Percentiles rank a stretch among this genome's conserved stretches.
phyloP scores from a whole-genome alignment of 108 stramenopile species.

The Phaeodactylum tricornutum region DNA sequence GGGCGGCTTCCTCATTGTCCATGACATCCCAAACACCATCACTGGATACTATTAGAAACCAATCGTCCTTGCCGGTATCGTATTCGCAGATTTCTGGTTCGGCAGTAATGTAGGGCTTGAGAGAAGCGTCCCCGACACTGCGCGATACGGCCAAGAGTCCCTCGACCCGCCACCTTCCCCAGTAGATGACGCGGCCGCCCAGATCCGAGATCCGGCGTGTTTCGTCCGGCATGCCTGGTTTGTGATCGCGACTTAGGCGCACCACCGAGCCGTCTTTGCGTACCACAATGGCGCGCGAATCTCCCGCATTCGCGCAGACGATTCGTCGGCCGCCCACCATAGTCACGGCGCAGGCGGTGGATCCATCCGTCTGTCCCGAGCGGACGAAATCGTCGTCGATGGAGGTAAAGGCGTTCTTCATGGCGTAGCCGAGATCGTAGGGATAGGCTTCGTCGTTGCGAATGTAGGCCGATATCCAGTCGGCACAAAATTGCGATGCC shows the following conservation, averaged over 20 bases:
- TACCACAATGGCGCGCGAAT: conserved; percentile 88
- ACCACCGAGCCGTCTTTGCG: conserved; percentile 74
- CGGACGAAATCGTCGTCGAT: conserved; percentile 74
- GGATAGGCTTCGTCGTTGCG: conserved; percentile 60
- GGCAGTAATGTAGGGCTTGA: conserved; percentile 82
- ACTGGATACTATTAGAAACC: conserved; percentile 77
- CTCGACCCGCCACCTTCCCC: conserved; percentile 92
- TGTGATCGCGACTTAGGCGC: conserved; percentile 83
- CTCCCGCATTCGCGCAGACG: conserved; percentile 92
- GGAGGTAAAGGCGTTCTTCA: conserved; percentile 62
- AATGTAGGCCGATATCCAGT: conserved; percentile 71
- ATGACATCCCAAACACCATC: conserved; percentile 89
- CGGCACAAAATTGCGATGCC: conserved; percentile 82
- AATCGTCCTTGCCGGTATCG: conserved; percentile 75
- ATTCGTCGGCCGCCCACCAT: conserved; percentile 69
- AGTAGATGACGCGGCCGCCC: conserved; percentile 88
- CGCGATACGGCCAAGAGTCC: conserved; percentile 93
- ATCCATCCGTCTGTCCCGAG: conserved; percentile 73
- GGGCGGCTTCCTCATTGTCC: conserved; percentile 77
- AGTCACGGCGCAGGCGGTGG: conserved; percentile 69
- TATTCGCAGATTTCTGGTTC: conserved; percentile 77
- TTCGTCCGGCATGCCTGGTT: conserved; percentile 86
- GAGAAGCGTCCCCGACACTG: conserved; percentile 87
- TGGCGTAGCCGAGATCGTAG: conserved; percentile 53
- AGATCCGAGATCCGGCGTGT: conserved; percentile 74